Conservation (phyloP, 2,329 filamentous ascomycete species). For the Trichophyton equinum region DNA sequence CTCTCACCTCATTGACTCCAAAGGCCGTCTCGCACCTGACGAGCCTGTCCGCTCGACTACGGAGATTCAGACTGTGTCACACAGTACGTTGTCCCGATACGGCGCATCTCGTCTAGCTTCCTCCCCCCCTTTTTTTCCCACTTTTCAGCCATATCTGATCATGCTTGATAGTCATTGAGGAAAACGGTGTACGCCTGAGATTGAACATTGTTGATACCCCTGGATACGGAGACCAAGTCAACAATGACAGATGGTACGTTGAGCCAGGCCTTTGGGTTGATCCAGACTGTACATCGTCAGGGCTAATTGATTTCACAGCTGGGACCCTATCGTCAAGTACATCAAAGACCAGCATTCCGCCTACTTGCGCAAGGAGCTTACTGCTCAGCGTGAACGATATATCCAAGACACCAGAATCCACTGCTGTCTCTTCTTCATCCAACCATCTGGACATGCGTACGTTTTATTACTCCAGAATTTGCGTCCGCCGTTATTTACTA, state of each 20-base stretch:
- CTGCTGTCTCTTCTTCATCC: conserved; percentile 99
- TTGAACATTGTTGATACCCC: conserved; percentile 99
- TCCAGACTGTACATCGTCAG: background rate
- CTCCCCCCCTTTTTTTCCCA: background rate
- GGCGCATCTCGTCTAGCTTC: background rate
- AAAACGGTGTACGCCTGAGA: conserved; percentile 93
- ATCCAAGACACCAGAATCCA: conserved; percentile 99
- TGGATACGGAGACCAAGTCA: conserved; percentile 95
- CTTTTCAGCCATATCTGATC: background rate
- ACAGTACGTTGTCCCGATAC: conserved; percentile 42
- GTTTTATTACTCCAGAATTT: too few species aligned
- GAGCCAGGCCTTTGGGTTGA: background rate
- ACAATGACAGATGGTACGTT: conserved; percentile 83
- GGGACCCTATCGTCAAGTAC: conserved; percentile 99
- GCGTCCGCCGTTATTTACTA: background rate
- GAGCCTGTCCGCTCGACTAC: conserved; percentile 91
- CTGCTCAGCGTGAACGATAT: conserved; percentile 95
- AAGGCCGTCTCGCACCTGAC: conserved; percentile 83
- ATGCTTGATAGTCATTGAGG: conserved; percentile 61
- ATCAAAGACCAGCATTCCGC: conserved; percentile 99
- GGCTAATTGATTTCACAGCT: conserved; percentile 37
- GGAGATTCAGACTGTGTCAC: conserved; percentile 94
- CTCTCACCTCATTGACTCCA: conserved; percentile 97
- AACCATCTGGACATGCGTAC: conserved; percentile 84
- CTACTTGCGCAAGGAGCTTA: conserved; percentile 98